Percentiles rank a stretch among this genome's conserved stretches.
These are phyloP conservation scores for Chenopodium formosanum DNA, from an alignment of 148 eudicot species.

Conservation along the genomic window DNA sequence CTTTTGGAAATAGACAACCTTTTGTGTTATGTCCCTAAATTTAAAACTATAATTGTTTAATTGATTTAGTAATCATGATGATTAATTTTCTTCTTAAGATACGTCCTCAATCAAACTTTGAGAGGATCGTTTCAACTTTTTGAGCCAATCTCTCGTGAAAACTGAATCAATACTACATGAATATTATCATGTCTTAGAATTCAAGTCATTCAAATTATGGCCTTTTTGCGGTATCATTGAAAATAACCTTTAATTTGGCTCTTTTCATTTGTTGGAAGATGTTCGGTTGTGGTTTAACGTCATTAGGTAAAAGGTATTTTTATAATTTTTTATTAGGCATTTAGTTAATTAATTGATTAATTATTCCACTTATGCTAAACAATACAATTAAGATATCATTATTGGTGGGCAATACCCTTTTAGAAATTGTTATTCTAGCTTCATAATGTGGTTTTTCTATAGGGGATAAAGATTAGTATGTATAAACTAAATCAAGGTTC, in stretches of 20 bases:
- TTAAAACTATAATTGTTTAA: background rate
- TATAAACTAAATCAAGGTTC: background rate
- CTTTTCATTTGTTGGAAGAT: slow-evolving; percentile 20
- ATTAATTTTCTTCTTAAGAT: slow-evolving; percentile 15
- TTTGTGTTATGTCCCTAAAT: background rate
- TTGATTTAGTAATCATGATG: background rate
- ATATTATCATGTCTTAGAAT: background rate
- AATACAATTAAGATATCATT: background rate
- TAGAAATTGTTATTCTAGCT: background rate
- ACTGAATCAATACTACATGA: background rate
- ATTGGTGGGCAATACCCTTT: background rate
- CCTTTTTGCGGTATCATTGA: background rate
- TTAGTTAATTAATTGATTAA: background rate
- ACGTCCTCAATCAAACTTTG: slow-evolving; percentile 18
- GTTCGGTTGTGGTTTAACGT: slow-evolving; percentile 46
- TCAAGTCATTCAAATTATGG: background rate
- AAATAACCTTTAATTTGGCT: background rate
- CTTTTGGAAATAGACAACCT: slow-evolving; percentile 21
- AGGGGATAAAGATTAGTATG: background rate
- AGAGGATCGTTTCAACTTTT: slow-evolving; percentile 19
- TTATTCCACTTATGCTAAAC: background rate
- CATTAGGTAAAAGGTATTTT: slow-evolving; percentile 36
- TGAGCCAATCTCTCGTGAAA: background rate
- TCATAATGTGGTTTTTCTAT: too few relatives aligned
- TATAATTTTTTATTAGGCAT: background rate